Evolutionary conservation across 352 stramenopile genomes (phyloP).

Genomic region (Globisporangium takayamanum): DNA sequence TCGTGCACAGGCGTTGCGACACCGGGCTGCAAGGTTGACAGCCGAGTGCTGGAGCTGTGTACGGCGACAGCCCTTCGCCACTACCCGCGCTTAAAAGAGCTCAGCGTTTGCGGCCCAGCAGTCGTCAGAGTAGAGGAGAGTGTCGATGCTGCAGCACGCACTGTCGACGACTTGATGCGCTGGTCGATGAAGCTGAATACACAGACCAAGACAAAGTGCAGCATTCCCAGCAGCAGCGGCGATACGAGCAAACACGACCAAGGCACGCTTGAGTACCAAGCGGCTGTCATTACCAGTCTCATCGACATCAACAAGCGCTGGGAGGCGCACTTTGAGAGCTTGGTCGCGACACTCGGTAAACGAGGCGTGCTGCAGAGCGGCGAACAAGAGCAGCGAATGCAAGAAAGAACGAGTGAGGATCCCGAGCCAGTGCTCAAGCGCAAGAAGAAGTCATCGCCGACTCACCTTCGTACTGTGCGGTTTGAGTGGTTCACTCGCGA

Average conservation of each 20-base stretch:
- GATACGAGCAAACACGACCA: background rate
- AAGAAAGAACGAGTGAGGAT: background rate
- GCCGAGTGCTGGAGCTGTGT: background rate
- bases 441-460: constrained; percentile 3
- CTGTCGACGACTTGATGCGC: background rate
- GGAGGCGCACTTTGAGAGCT: background rate
- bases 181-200: constrained; percentile 7
- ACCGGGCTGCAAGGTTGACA: background rate
- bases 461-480: background rate
- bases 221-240: no score
- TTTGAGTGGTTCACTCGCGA: constrained; percentile 6
- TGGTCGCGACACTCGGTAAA: background rate
- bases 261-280: constrained; percentile 3
- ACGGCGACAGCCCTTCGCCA: background rate
- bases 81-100: background rate
- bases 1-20: no score
- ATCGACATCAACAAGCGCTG: constrained; percentile 4
- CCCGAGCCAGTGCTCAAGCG: background rate
- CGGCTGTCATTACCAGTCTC: constrained; percentile 6
- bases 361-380: background rate
- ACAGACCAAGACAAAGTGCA: background rate
- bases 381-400: background rate
- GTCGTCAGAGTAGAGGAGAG: background rate
- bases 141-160: background rate
- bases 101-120: background rate